These are phyloP conservation scores for Populus nigra DNA, from an alignment of 345 rosid species.

Conservation along the genomic window DNA sequence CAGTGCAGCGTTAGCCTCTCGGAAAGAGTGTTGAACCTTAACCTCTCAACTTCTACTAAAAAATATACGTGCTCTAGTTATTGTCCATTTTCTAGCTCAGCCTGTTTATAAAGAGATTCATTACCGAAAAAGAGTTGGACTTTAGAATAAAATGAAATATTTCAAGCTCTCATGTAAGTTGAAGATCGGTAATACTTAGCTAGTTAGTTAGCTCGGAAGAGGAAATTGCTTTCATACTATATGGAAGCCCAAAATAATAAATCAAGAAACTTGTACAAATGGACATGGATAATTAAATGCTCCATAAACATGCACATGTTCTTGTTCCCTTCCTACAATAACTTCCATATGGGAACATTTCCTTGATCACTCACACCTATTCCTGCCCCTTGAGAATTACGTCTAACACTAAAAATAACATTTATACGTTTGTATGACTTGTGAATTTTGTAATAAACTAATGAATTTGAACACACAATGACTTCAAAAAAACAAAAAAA, in stretches of 20 bases:
- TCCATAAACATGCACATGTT: constrained; percentile 60
- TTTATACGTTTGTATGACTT: neutral
- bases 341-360: constrained; percentile 17
- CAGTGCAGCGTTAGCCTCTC: no score
- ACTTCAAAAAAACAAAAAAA: neutral
- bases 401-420: neutral
- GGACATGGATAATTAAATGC: constrained; percentile 51
- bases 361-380: constrained; percentile 2
- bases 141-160: no score
- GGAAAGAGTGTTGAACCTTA: no score
- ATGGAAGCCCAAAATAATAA: neutral
- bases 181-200: no score
- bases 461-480: neutral
- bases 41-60: no score
- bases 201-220: neutral
- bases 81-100: no score
- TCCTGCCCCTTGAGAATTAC: neutral
- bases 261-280: constrained; percentile 21
- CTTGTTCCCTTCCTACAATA: constrained; percentile 41
- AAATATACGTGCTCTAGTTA: no score
- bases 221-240: constrained; percentile 2
- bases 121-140: no score
- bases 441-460: constrained; percentile 1
- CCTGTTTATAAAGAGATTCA: no score
- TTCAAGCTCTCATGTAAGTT: no score